Percentiles rank a stretch among this genome's conserved stretches.
Evolutionary conservation across 2,329 filamentous ascomycete genomes (phyloP).

Genomic region (Pezicula rhizophila): DNA sequence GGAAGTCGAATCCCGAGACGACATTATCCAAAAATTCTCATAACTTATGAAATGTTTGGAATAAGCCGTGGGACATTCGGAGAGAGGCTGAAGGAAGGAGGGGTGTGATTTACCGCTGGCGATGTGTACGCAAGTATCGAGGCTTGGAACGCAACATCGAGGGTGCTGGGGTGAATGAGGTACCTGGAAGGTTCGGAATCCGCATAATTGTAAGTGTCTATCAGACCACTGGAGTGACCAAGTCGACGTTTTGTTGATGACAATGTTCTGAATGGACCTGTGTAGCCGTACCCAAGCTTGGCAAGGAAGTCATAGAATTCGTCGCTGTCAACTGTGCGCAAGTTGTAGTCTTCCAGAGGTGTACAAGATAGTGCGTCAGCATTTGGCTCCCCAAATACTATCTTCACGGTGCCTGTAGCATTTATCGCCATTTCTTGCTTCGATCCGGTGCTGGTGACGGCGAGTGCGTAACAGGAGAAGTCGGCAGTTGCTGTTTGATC

Average conservation of each 20-base stretch:
- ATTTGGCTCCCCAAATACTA: slow-evolving; percentile 2
- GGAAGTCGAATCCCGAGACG: no score
- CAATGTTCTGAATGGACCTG: slow-evolving; percentile 10
- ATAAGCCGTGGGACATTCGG: not conserved
- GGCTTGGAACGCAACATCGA: slow-evolving; percentile 51
- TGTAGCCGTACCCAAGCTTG: slow-evolving; percentile 13
- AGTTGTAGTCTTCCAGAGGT: slow-evolving; percentile 1
- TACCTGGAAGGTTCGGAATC: slow-evolving; percentile 2
- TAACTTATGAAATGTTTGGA: not conserved
- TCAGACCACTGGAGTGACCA: slow-evolving; percentile 3
- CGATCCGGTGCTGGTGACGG: not conserved
- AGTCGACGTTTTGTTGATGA: slow-evolving; percentile 6
- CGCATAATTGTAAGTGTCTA: not conserved
- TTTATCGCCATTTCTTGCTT: not conserved
- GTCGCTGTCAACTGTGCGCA: slow-evolving; percentile 10
- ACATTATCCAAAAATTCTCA: no score
- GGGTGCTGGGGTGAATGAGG: slow-evolving; percentile 48
- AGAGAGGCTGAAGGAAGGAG: not conserved
- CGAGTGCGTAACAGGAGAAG: not conserved
- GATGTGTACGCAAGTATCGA: slow-evolving; percentile 30
- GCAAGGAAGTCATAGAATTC: slow-evolving; percentile 12
- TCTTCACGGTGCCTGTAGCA: not conserved
- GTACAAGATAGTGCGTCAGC: slow-evolving; percentile 1
- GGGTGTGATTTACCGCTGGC: slow-evolving; percentile 6
- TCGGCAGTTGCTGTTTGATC: slow-evolving; percentile 1